Conservation (phyloP, 2,329 filamentous ascomycete genomes). For the Hortaea sp. region DNA sequence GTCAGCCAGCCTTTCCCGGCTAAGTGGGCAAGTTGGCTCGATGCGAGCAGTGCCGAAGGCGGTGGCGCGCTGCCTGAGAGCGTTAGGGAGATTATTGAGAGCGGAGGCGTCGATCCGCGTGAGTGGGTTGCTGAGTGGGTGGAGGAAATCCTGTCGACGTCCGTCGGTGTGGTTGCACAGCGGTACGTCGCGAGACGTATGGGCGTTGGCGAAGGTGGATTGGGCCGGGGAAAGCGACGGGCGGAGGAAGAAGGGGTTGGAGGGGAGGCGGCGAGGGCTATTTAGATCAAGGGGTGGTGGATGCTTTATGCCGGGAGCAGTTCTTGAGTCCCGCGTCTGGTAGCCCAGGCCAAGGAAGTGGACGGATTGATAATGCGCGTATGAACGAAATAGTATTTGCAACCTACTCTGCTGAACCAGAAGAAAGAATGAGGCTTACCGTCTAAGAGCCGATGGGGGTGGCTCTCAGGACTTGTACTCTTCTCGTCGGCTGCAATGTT, state of each 20-base stretch:
- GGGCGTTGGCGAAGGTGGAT: slow-evolving; percentile 80
- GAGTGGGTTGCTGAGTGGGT: slow-evolving; percentile 99
- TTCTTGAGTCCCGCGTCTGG: too few species aligned
- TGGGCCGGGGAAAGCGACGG: slow-evolving; percentile 48
- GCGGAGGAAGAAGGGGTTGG: slow-evolving; percentile 45
- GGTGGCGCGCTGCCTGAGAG: slow-evolving; percentile 57
- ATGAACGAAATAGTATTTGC: too few species aligned
- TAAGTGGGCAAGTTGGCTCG: slow-evolving; percentile 85
- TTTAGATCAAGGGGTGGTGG: slow-evolving; percentile 5
- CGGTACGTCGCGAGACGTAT: slow-evolving; percentile 89
- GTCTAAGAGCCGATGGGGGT: too few species aligned
- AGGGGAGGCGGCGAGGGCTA: slow-evolving; percentile 51
- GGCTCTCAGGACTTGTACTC: too few species aligned
- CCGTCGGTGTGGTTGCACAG: slow-evolving; percentile 80
- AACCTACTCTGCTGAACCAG: too few species aligned
- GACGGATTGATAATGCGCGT: too few species aligned
- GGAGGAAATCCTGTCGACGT: slow-evolving; percentile 70
- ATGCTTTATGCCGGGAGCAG: not conserved
- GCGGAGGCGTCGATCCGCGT: slow-evolving; percentile 71
- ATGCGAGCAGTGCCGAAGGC: slow-evolving; percentile 43
- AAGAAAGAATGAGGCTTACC: too few species aligned
- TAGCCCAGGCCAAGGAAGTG: too few species aligned
- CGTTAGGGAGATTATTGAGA: slow-evolving; percentile 72
- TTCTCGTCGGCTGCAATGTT: too few species aligned
- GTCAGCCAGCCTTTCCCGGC: slow-evolving; percentile 74